Percentiles rank a stretch among this genome's conserved stretches.
These are phyloP conservation scores for Talaromyces marneffei DNA, from an alignment of 2,329 filamentous ascomycete species.

Conservation along the genomic window DNA sequence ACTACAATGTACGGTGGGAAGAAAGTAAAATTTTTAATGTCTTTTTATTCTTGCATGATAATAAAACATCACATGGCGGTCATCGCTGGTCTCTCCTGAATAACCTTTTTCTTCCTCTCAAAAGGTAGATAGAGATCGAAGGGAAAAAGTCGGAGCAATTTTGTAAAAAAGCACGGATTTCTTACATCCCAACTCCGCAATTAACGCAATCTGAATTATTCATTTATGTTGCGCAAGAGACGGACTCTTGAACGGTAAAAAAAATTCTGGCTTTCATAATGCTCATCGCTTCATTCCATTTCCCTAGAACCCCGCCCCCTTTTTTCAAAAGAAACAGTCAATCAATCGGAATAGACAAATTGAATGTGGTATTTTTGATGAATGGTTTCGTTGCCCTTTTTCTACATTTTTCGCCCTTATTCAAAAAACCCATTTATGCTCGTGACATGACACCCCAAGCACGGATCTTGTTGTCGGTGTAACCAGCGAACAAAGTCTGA, in stretches of 20 bases:
- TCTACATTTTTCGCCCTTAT: constrained; percentile 11
- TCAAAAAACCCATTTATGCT: constrained; percentile 52
- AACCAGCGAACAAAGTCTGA: constrained; percentile 98
- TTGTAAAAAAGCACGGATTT: not conserved
- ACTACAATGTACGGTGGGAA: not conserved
- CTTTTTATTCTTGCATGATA: constrained; percentile 29
- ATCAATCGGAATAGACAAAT: constrained; percentile 14
- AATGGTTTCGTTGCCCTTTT: constrained; percentile 17
- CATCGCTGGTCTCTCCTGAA: constrained; percentile 29
- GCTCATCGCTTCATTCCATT: constrained; percentile 40
- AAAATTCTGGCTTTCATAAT: constrained; percentile 16
- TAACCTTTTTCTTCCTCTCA: constrained; percentile 16
- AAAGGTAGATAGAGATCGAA: constrained; percentile 15
- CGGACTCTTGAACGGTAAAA: constrained; percentile 4
- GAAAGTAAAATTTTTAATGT: constrained; percentile 28
- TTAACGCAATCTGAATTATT: not conserved
- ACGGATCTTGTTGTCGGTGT: constrained; percentile 99
- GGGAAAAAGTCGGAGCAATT: constrained; percentile 9
- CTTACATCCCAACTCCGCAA: not conserved
- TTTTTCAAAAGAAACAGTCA: constrained; percentile 10
- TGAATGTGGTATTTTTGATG: constrained; percentile 10
- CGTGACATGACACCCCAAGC: constrained; percentile 97
- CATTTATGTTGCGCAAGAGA: constrained; percentile 3
- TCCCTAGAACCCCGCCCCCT: constrained; percentile 2
- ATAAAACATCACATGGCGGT: constrained; percentile 35